These are phyloP conservation scores for Diaporthe eres DNA, from an alignment of 2,329 filamentous ascomycete species.

Conservation along the genomic window DNA sequence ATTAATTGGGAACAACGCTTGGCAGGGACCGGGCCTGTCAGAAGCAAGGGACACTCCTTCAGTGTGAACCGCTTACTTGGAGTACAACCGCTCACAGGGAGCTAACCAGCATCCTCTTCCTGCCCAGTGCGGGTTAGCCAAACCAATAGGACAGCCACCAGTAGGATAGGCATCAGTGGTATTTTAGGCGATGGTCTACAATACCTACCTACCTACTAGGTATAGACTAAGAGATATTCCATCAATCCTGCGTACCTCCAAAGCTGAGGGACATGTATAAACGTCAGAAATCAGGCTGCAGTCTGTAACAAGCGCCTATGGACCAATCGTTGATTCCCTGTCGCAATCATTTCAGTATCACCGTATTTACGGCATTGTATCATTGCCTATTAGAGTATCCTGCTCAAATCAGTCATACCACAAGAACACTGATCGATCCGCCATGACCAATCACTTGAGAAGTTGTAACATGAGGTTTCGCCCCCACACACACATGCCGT, in stretches of 20 bases:
- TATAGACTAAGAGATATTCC: neutral
- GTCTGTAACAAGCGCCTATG: neutral
- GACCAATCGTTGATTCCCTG: too few species aligned
- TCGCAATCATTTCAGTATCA: neutral
- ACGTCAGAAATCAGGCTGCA: neutral
- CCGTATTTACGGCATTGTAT: neutral
- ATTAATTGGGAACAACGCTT: slow-evolving; percentile 31
- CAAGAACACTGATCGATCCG: neutral
- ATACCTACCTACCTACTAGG: too few species aligned
- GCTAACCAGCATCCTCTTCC: neutral
- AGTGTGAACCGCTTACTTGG: neutral
- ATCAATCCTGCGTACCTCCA: neutral
- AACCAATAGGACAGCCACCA: neutral
- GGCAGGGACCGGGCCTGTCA: slow-evolving; percentile 30
- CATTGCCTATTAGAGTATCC: neutral
- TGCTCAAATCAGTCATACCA: neutral
- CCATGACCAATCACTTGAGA: neutral
- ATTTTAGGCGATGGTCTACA: too few species aligned
- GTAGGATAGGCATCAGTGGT: too few species aligned
- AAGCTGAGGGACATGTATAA: too few species aligned
- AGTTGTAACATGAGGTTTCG: neutral
- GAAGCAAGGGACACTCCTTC: neutral
- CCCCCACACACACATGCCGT: neutral
- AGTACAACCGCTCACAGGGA: neutral
- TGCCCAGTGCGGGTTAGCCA: neutral